phyloP scores from a whole-genome alignment of 1,139 yeast species.

The Suhomyces bokatorum region DNA sequence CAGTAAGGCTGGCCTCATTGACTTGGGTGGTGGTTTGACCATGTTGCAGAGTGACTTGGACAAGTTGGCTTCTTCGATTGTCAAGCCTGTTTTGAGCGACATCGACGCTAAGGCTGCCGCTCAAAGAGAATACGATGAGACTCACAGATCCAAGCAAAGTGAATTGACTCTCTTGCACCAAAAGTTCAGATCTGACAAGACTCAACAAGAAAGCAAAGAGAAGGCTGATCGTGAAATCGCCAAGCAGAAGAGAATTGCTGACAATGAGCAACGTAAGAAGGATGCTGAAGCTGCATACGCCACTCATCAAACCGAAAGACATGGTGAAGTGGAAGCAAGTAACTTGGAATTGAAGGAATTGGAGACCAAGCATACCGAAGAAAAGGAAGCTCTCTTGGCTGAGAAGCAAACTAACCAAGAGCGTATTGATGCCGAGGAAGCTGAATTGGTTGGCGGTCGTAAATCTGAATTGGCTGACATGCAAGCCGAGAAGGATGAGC shows the following conservation, averaged over 20 bases:
- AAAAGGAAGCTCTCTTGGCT: conserved; percentile 39
- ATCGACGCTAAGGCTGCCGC: conserved; percentile 68
- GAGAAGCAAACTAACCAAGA: conserved; percentile 45
- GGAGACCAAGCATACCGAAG: conserved; percentile 35
- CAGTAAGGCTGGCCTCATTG: conserved; percentile 55
- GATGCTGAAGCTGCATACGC: conserved; percentile 41
- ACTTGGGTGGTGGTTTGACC: conserved; percentile 87
- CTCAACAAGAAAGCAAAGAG: conserved; percentile 51
- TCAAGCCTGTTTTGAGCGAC: conserved; percentile 81
- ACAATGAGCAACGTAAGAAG: conserved; percentile 42
- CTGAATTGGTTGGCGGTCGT: conserved; percentile 40
- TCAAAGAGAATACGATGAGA: conserved; percentile 65
- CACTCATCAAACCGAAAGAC: conserved; percentile 35
- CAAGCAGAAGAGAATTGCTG: conserved; percentile 37
- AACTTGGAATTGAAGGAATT: conserved; percentile 37
- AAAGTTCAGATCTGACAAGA: conserved; percentile 52
- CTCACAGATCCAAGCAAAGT: conserved; percentile 29
- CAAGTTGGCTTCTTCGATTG: conserved; percentile 77
- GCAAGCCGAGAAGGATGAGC: conserved; percentile 48
- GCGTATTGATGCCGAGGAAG: conserved; percentile 45
- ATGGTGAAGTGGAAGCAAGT: conserved; percentile 39
- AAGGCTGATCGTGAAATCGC: conserved; percentile 41
- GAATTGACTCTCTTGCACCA: conserved; percentile 38
- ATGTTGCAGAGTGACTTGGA: conserved; percentile 77
- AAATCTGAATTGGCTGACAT: conserved; percentile 45